Percentiles rank a stretch among this genome's conserved stretches.
These are phyloP conservation scores for Bonia amplexicaulis DNA, from an alignment of 176 grass and related monocot species.

Conservation along the genomic window DNA sequence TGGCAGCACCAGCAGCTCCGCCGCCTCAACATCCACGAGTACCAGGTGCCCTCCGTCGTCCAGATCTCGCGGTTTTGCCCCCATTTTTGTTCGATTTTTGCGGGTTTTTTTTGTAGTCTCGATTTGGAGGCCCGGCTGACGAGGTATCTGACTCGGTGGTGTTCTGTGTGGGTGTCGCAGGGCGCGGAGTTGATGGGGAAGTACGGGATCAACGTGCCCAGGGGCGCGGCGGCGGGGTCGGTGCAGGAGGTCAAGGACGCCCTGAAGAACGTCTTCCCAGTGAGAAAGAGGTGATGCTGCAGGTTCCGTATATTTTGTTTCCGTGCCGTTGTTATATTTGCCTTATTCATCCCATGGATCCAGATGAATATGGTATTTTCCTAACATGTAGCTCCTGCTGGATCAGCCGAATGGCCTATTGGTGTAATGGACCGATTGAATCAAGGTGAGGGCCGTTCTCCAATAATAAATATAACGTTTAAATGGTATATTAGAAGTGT, in stretches of 20 bases:
- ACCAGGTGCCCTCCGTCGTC: conserved; percentile 52
- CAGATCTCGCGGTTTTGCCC: conserved; percentile 1
- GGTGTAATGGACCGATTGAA: too few species aligned
- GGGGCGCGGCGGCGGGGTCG: conserved; percentile 62
- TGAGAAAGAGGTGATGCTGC: conserved; percentile 76
- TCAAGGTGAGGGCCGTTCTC: too few species aligned
- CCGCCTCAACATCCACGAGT: conserved; percentile 99
- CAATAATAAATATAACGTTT: too few species aligned
- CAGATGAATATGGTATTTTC: too few species aligned
- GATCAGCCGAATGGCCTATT: too few species aligned
- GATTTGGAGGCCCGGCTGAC: background rate
- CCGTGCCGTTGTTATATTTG: background rate
- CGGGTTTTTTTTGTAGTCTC: too few species aligned
- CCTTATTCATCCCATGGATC: too few species aligned
- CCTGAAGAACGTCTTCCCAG: conserved; percentile 66
- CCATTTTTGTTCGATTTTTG: background rate
- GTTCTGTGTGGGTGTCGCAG: conserved; percentile 26
- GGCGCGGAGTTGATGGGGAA: conserved; percentile 97
- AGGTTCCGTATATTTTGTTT: background rate
- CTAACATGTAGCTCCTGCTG: too few species aligned
- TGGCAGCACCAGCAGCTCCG: conserved; percentile 97
- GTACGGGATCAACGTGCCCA: conserved; percentile 90
- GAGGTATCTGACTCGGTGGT: background rate
- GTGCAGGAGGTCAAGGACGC: conserved; percentile 61
- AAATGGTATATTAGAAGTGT: too few species aligned